Percentiles rank a stretch among this genome's conserved stretches.
phyloP scores from a whole-genome alignment of 768 basidiomycete species.

The Pisolithus sp. region DNA sequence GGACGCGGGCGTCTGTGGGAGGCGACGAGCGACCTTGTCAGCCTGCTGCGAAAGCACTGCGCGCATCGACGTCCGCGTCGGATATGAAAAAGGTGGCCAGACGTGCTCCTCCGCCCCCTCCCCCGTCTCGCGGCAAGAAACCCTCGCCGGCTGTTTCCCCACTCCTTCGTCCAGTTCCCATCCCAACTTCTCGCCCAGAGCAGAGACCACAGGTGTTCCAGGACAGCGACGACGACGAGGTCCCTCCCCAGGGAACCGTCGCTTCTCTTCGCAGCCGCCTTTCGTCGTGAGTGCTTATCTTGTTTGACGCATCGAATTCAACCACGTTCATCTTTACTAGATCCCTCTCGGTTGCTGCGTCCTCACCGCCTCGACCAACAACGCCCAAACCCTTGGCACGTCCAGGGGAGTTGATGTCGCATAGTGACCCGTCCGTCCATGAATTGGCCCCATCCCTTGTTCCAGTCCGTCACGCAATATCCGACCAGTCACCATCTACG shows the following conservation, averaged over 20 bases:
- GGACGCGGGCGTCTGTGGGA: conserved; percentile 30
- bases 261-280: conserved; percentile 41
- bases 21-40: conserved; percentile 20
- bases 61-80: conserved; percentile 46
- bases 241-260: conserved; percentile 20
- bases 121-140: conserved; percentile 33
- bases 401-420: conserved; percentile 13
- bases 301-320: background rate
- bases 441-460: conserved; percentile 11
- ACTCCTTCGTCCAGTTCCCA: conserved; percentile 45
- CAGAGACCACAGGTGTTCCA: background rate
- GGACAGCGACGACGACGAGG: conserved; percentile 12
- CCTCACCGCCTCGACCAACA: conserved; percentile 5
- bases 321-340: conserved; percentile 5
- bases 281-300: conserved; percentile 35
- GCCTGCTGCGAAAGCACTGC: conserved; percentile 30
- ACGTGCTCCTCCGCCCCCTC: conserved; percentile 56
- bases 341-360: conserved; percentile 5
- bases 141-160: conserved; percentile 42
- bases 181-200: conserved; percentile 27
- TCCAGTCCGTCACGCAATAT: conserved; percentile 15
- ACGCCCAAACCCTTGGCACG: conserved; percentile 13
- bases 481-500: background rate
- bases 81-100: conserved; percentile 42
- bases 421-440: conserved; percentile 11